phyloP scores from a whole-genome alignment of 2,329 filamentous ascomycete genomes.

The Epichloe gansuensis region DNA sequence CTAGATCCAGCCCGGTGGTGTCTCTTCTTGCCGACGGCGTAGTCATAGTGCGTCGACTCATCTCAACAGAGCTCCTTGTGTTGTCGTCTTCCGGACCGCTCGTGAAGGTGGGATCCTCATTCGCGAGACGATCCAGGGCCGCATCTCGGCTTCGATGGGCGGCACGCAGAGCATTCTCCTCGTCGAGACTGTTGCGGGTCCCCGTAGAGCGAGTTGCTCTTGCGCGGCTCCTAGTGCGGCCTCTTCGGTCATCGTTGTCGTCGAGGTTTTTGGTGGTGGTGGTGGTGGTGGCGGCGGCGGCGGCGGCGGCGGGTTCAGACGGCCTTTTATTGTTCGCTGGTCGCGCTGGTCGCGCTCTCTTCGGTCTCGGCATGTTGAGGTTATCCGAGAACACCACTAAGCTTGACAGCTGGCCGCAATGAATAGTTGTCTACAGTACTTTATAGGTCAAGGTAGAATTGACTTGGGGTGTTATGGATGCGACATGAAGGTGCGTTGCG shows the following conservation, averaged over 20 bases:
- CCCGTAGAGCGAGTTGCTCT: slow-evolving; percentile 8
- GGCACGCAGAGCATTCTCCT: slow-evolving; percentile 16
- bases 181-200: slow-evolving; percentile 10
- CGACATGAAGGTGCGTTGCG: neutral
- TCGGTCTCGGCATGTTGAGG: slow-evolving; percentile 9
- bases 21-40: slow-evolving; percentile 27
- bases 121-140: slow-evolving; percentile 24
- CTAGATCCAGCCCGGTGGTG: slow-evolving; percentile 35
- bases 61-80: slow-evolving; percentile 23
- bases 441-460: neutral
- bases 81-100: slow-evolving; percentile 17
- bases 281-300: too few species aligned
- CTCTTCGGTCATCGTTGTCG: slow-evolving; percentile 14
- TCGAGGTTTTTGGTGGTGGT: neutral
- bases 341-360: slow-evolving; percentile 7
- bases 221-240: slow-evolving; percentile 12
- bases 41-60: slow-evolving; percentile 23
- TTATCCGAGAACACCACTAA: neutral
- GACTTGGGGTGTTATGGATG: neutral
- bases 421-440: neutral
- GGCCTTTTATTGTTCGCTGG: neutral
- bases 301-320: neutral
- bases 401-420: too few species aligned
- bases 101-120: slow-evolving; percentile 21
- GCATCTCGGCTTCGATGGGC: slow-evolving; percentile 22